Evolutionary conservation across 345 rosid species (phyloP).

Genomic region (Lepidium aucheri): DNA sequence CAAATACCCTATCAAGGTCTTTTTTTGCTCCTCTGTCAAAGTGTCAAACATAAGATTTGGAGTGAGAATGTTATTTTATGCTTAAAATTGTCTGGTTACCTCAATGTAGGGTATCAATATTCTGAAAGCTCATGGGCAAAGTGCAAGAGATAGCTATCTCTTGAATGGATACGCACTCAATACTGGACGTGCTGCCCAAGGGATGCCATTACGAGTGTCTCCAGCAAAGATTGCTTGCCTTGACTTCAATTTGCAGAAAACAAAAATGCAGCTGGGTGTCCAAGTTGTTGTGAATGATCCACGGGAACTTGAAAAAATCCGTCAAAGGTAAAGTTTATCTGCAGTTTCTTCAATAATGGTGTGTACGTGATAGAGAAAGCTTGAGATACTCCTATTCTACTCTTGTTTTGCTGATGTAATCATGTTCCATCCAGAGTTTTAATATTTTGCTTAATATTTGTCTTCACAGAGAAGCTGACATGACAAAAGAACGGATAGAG

Average conservation of each 20-base stretch:
- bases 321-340: constrained; percentile 51
- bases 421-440: neutral
- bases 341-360: neutral
- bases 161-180: constrained; percentile 90
- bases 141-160: constrained; percentile 86
- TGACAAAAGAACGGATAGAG: constrained; percentile 93
- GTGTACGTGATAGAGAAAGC: neutral
- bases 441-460: neutral
- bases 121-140: constrained; percentile 93
- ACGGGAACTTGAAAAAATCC: constrained; percentile 95
- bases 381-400: neutral
- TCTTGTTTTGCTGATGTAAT: neutral
- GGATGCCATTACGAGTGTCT: constrained; percentile 86
- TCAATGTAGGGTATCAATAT: constrained; percentile 64
- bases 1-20: constrained; percentile 79
- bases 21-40: neutral
- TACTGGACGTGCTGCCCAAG: constrained; percentile 96
- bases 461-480: constrained; percentile 78
- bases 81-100: neutral
- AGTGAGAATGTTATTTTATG: neutral
- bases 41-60: neutral
- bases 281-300: constrained; percentile 93
- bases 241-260: constrained; percentile 93
- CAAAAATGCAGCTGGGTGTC: constrained; percentile 94
- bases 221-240: constrained; percentile 94